Evolutionary conservation across 2,329 filamentous ascomycete species (phyloP), one percentile per base, ranked within the genome.

Genomic region (Xylariaceae sp.): DNA sequence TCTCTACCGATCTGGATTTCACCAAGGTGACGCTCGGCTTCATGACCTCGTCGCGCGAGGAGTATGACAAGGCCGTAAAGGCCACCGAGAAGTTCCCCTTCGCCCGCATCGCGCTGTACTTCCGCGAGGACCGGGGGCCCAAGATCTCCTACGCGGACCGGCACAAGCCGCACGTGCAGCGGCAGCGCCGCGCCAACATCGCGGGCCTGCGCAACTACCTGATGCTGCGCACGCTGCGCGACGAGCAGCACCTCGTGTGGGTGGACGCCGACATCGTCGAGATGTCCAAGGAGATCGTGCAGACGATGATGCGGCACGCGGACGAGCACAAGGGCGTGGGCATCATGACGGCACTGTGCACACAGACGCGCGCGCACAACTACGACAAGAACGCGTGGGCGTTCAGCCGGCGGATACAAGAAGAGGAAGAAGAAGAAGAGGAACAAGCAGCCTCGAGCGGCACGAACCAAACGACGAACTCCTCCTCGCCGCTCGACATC

Each of bases 351-450:
- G 65, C 69, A 4, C 55, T 66, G 16, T 72, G 69, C 55, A 58
- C 59, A n/a, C 64, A 69, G 46, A 65, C 66, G 47, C 58, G 66
- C 26, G 66, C 63, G 11, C 48, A 57, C 11, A 71, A 72, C 42
- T 73, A 72, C 56, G 71, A 73, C 58, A 70, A 69, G 59, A 72
- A 71, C 46, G 66, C 70, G 6, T 73, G 71, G 70, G 58, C 62
- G 4, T 55, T 67, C 24, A 62, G 57, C 42, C 53, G 53, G 27
- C 26, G n/a, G 27, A 16, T 11, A 4, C 4, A 42, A 9, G 15
- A 29, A 2, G 44, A 36, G 6, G 18, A 15, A 13, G 0, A 18
- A 9, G 33, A 3, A 21, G 30, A 37, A 11, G 29, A 36, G 10
- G 13, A 47, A 6, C 32, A 33, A 2, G 10, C n/a, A 8, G 33